phyloP scores from a whole-genome alignment of 352 stramenopile species.

The Pythium sp. region DNA sequence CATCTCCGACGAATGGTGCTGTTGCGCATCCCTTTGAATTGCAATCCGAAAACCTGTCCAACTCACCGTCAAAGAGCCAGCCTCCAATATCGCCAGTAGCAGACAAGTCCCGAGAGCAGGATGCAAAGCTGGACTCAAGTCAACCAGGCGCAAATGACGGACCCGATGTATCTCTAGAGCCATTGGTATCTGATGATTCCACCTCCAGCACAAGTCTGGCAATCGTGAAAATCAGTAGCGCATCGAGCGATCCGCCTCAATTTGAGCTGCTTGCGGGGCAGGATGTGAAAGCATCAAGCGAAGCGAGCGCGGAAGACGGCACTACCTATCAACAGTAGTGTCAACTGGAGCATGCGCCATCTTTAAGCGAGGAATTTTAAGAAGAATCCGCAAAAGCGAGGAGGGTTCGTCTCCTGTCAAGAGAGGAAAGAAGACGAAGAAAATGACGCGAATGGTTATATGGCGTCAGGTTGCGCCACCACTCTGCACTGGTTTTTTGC shows the following conservation, averaged over 20 bases:
- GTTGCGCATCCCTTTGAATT: background rate
- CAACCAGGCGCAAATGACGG: background rate
- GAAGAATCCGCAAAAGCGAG: too few relatives aligned
- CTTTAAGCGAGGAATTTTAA: background rate
- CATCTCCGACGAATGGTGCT: conserved; percentile 23
- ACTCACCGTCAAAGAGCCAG: background rate
- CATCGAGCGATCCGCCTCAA: background rate
- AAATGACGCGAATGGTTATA: background rate
- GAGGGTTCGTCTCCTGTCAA: background rate
- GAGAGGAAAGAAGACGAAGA: background rate
- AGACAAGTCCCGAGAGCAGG: background rate
- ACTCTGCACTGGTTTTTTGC: background rate
- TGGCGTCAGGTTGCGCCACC: background rate
- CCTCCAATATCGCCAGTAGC: background rate
- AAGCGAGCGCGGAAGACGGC: background rate
- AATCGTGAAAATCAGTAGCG: background rate
- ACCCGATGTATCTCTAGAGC: background rate
- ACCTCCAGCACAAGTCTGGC: background rate
- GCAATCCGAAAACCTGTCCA: background rate
- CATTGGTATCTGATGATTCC: background rate
- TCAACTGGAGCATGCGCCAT: background rate
- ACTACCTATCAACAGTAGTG: background rate
- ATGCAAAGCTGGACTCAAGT: background rate
- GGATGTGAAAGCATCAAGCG: background rate
- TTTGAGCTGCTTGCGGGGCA: background rate